phyloP scores from a whole-genome alignment of 1,139 yeast genomes.

The Pichia sp. region DNA sequence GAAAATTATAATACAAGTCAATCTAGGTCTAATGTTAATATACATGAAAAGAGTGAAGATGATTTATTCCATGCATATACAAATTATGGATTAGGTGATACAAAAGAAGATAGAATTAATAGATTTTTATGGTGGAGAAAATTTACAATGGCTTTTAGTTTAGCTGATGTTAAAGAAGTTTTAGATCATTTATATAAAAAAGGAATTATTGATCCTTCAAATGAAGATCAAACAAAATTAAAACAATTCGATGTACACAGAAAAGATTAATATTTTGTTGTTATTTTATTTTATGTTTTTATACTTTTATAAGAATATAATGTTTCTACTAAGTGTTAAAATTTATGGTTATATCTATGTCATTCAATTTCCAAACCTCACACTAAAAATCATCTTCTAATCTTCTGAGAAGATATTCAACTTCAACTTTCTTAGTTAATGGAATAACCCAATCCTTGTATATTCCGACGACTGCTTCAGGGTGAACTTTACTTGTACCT shows the following conservation, averaged over 20 bases:
- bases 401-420: conserved; percentile 80
- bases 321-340: too few relatives aligned
- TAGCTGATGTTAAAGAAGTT: conserved; percentile 24
- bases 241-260: conserved; percentile 2
- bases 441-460: conserved; percentile 90
- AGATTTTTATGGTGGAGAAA: conserved; percentile 60
- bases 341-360: too few relatives aligned
- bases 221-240: conserved; percentile 7
- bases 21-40: conserved; percentile 23
- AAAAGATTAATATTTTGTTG: background rate
- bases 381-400: conserved; percentile 49
- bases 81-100: conserved; percentile 49
- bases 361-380: too few relatives aligned
- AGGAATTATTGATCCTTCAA: conserved; percentile 10
- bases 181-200: conserved; percentile 18
- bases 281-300: background rate
- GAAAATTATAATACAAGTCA: conserved; percentile 23
- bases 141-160: conserved; percentile 25
- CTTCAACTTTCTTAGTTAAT: conserved; percentile 88
- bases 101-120: conserved; percentile 46
- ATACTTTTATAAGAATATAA: too few relatives aligned
- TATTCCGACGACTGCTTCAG: conserved; percentile 72
- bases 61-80: conserved; percentile 46
- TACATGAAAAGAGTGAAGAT: conserved; percentile 42
- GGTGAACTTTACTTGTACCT: conserved; percentile 72